These are phyloP conservation scores for Botrytis byssoidea DNA, from an alignment of 2,329 filamentous ascomycete genomes.

Conservation along the genomic window DNA sequence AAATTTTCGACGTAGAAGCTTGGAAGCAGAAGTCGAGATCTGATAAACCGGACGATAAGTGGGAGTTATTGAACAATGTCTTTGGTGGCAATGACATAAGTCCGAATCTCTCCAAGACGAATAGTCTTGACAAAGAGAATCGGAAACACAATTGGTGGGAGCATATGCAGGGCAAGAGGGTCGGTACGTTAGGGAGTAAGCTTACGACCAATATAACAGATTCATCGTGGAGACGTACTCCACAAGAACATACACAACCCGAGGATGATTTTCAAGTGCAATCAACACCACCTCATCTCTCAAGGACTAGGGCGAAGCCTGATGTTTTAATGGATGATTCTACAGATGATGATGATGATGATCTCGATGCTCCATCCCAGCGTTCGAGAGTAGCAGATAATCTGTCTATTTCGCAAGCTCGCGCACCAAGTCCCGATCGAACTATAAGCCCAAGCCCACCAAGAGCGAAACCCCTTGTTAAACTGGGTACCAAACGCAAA, in stretches of 20 bases:
- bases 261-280: conserved; percentile 38
- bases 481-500: conserved; percentile 20
- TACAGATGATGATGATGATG: conserved; percentile 36
- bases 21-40: conserved; percentile 29
- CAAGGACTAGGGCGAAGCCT: conserved; percentile 17
- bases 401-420: conserved; percentile 28
- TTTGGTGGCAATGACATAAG: conserved; percentile 24
- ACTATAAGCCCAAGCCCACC: background rate
- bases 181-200: conserved; percentile 27
- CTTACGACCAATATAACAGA: conserved; percentile 12
- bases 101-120: background rate
- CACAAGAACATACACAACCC: background rate
- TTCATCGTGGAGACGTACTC: background rate
- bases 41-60: conserved; percentile 22
- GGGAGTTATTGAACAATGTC: conserved; percentile 29
- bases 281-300: conserved; percentile 32
- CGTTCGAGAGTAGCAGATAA: conserved; percentile 31
- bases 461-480: conserved; percentile 16
- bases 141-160: conserved; percentile 34
- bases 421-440: background rate
- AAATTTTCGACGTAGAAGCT: conserved; percentile 43
- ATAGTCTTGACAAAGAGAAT: conserved; percentile 2
- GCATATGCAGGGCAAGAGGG: conserved; percentile 31
- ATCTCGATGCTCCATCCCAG: conserved; percentile 34
- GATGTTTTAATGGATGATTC: conserved; percentile 22